Conservation (phyloP, 805 yeast species). For the Wickerhamiella sorbophila region DNA sequence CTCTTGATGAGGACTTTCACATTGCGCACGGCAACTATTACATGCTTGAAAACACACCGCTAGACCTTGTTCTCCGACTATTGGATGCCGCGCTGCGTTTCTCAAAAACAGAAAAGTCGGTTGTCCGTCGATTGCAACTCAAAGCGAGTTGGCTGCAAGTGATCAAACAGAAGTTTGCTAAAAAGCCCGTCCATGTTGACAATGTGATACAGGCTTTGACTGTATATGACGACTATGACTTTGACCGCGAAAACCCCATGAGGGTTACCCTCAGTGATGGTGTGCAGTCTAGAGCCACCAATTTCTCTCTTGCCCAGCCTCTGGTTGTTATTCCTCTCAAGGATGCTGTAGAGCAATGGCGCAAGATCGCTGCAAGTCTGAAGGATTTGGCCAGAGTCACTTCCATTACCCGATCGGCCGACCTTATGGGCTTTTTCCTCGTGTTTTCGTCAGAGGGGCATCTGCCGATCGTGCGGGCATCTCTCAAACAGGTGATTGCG, state of each 20-base stretch:
- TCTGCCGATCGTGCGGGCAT: constrained; percentile 20
- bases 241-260: constrained; percentile 1
- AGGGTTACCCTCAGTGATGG: constrained; percentile 11
- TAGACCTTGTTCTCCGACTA: constrained; percentile 13
- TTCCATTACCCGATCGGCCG: constrained; percentile 18
- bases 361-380: constrained; percentile 12
- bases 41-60: constrained; percentile 21
- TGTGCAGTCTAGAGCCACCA: constrained; percentile 19
- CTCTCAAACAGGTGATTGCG: constrained; percentile 13
- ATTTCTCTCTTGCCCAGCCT: constrained; percentile 17
- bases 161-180: constrained; percentile 12
- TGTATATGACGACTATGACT: constrained; percentile 1
- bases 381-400: constrained; percentile 8
- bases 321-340: constrained; percentile 8
- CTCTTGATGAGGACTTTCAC: constrained; percentile 25
- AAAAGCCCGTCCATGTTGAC: constrained; percentile 10
- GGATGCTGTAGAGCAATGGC: constrained; percentile 16
- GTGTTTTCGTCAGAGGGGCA: constrained; percentile 19
- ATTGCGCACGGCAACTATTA: constrained; percentile 41
- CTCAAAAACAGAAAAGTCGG: constrained; percentile 30
- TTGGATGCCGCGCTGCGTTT: constrained; percentile 28
- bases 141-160: constrained; percentile 22
- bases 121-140: constrained; percentile 39
- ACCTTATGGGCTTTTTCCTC: constrained; percentile 22
- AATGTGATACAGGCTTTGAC: constrained; percentile 6